Evolutionary conservation across 805 yeast species (phyloP), one percentile per base, ranked within the genome.

Genomic region (Zygosaccharomyces rouxii): DNA sequence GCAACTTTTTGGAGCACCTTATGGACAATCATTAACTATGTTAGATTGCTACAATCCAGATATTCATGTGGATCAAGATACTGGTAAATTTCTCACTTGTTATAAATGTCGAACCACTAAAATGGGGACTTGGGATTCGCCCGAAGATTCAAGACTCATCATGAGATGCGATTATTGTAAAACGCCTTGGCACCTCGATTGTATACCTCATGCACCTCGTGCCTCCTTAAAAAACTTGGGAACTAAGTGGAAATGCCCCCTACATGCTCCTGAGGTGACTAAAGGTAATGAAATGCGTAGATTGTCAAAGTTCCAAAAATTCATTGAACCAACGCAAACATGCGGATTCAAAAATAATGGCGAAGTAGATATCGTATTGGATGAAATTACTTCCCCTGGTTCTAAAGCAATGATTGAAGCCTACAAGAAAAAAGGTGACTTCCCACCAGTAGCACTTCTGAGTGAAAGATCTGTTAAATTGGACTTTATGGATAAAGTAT

Each of bases 191-290:
- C 98, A 90, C 68, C 67, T 90, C 41, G 97, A 92, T 67, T 90
- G 98, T 66, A 67, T 90, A 13, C 68, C 68, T 13, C 73, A 77
- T 44, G 86, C 87, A 1, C 95, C 96, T 1, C 69, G 88, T 56
- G 75, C 87, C 13, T 73, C 84, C 5, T 79, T 84, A 16, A 87
- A 88, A 58, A 81, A 84, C 35, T 63, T 86, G 38, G 95, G 94
- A 1, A 73, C 74, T 39, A 86, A 83, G 64, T 92, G 97, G 98
- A 82, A 79, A 69, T 94, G 96, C 66, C 98, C 97, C 2, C 84
- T 86, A 56, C 97, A 89, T 69, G 79, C 80, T 18, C 85, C 77
- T 41, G 28, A 48, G 26, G 16, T 33, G 30, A 25, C 38, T 7
- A 58, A 56, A 42, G 53, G 53, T 44, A 47, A 58, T 14, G 40